These are phyloP conservation scores for Pseudonitzschia pungens DNA, from an alignment of 108 stramenopile species.

Conservation along the genomic window DNA sequence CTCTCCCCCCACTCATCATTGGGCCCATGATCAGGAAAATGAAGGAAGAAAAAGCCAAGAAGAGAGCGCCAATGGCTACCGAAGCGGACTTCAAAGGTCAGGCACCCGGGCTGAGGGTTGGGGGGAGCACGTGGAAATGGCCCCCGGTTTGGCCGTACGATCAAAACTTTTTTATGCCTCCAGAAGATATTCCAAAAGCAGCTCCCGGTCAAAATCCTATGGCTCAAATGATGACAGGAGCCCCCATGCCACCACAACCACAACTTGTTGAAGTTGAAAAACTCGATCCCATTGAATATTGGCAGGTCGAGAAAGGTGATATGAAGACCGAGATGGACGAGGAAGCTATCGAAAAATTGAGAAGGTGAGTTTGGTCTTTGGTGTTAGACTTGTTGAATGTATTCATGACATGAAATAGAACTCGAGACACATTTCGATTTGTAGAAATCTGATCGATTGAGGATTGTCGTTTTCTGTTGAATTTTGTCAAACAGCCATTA, in stretches of 20 bases:
- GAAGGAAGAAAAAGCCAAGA: slow-evolving; percentile 72
- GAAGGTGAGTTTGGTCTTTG: slow-evolving; percentile 45
- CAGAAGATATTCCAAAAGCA: slow-evolving; percentile 45
- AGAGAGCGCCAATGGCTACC: slow-evolving; percentile 78
- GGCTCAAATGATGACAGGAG: slow-evolving; percentile 36
- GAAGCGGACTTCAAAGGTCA: slow-evolving; percentile 54
- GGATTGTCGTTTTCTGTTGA: background rate
- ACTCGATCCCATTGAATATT: slow-evolving; percentile 65
- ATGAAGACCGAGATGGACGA: slow-evolving; percentile 64
- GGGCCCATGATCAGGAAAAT: slow-evolving; percentile 83
- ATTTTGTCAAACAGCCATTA: slow-evolving; percentile 54
- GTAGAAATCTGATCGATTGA: slow-evolving; percentile 1
- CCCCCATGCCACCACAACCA: slow-evolving; percentile 27
- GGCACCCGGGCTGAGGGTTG: slow-evolving; percentile 85
- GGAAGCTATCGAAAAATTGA: slow-evolving; percentile 64
- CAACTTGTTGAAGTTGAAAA: slow-evolving; percentile 39
- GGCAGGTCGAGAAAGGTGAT: slow-evolving; percentile 59
- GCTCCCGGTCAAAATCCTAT: slow-evolving; percentile 30
- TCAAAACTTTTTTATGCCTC: slow-evolving; percentile 57
- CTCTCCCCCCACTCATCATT: slow-evolving; percentile 62
- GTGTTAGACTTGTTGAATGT: background rate
- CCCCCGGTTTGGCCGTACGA: slow-evolving; percentile 90
- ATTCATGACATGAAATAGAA: background rate
- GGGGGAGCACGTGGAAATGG: slow-evolving; percentile 82
- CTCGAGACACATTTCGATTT: background rate